Evolutionary conservation across 1,284 basidiomycete species (phyloP).

Genomic region (Ustilago cynodontis): DNA sequence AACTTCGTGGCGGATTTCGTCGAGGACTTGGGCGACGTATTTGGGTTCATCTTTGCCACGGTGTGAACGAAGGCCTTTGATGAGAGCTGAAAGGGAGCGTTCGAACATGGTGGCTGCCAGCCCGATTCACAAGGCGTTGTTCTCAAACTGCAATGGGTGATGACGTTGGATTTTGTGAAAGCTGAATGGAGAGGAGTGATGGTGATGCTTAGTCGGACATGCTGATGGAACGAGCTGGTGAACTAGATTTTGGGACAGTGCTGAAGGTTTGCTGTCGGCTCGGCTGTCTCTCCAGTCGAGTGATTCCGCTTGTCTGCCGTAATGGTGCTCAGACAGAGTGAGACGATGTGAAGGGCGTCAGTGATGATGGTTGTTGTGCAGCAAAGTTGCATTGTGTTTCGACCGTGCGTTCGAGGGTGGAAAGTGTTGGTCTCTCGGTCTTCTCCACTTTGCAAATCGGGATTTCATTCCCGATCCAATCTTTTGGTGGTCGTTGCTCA

Average conservation of each 20-base stretch:
- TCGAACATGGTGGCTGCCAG: slow-evolving; percentile 61
- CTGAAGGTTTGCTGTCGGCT: too few species aligned
- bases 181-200: not conserved
- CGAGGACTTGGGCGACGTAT: slow-evolving; percentile 72
- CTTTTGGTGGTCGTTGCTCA: not conserved
- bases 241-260: too few species aligned
- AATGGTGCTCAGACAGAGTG: too few species aligned
- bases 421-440: slow-evolving; percentile 18
- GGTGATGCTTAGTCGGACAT: not conserved
- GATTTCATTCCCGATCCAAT: not conserved
- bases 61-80: slow-evolving; percentile 69
- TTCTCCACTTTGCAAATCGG: slow-evolving; percentile 26
- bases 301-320: not conserved
- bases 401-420: not conserved
- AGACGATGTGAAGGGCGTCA: not conserved
- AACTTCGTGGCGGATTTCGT: slow-evolving; percentile 88
- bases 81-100: slow-evolving; percentile 65
- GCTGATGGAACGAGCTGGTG: too few species aligned
- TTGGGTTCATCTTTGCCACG: slow-evolving; percentile 71
- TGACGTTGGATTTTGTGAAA: not conserved
- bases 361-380: slow-evolving; percentile 1
- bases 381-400: not conserved
- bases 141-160: not conserved
- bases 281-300: too few species aligned
- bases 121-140: too few species aligned